Evolutionary conservation across 2,329 filamentous ascomycete genomes (phyloP).

Genomic region (Hymenoscyphus infarciens): DNA sequence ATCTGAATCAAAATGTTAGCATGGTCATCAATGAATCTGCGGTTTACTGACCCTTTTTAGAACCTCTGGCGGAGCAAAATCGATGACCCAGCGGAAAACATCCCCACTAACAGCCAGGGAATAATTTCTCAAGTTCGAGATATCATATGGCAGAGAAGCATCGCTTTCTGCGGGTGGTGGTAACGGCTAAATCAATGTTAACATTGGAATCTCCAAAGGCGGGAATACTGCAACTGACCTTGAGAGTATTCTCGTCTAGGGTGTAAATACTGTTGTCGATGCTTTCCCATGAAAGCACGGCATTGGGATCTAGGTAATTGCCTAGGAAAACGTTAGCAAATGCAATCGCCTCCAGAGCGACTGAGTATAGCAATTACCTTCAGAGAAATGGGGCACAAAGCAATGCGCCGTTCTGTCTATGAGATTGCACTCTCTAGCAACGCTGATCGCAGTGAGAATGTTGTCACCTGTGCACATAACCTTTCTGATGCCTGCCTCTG

Average conservation of each 20-base stretch:
- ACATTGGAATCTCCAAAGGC: constrained; percentile 3
- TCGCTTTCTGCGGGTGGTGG: constrained; percentile 69
- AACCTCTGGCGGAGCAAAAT: constrained; percentile 79
- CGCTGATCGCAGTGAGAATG: constrained; percentile 92
- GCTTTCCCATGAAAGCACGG: constrained; percentile 82
- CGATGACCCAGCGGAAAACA: constrained; percentile 93
- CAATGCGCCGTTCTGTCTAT: constrained; percentile 80
- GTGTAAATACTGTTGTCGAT: constrained; percentile 81
- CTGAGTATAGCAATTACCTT: constrained; percentile 47
- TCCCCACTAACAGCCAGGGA: constrained; percentile 88
- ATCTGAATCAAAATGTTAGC: constrained; percentile 50
- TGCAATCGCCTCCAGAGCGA: neutral
- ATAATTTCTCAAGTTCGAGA: constrained; percentile 78
- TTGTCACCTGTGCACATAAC: constrained; percentile 99
- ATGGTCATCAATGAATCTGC: neutral
- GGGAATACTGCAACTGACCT: constrained; percentile 42
- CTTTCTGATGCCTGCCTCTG: constrained; percentile 76
- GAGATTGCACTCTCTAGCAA: constrained; percentile 83
- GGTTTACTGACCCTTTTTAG: constrained; percentile 57
- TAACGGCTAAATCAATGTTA: constrained; percentile 52
- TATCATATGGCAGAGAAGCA: constrained; percentile 79
- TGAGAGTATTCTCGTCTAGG: constrained; percentile 74
- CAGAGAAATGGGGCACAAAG: constrained; percentile 84
- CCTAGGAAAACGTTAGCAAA: constrained; percentile 42
- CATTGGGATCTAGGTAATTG: constrained; percentile 68